Conservation (phyloP, 2,329 filamentous ascomycete species). For the Botrytis tulipae region DNA sequence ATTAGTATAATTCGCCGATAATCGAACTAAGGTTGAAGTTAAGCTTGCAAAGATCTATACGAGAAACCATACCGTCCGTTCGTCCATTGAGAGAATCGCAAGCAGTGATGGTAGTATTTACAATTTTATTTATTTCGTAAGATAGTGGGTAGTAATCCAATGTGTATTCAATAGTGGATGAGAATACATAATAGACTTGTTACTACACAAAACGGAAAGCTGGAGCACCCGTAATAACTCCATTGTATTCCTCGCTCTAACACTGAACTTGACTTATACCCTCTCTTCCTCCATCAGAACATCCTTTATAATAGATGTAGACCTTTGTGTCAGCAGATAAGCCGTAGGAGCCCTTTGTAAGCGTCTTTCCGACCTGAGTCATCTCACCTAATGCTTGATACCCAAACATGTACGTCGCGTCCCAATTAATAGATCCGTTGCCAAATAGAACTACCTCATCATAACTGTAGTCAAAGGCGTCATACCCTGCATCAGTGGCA, state of each 20-base stretch:
- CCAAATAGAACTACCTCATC: slow-evolving; percentile 41
- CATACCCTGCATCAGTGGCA: slow-evolving; percentile 52
- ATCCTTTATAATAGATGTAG: slow-evolving; percentile 40
- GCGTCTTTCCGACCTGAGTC: slow-evolving; percentile 44
- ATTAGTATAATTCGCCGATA: slow-evolving; percentile 48
- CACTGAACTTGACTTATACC: slow-evolving; percentile 47
- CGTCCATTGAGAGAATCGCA: slow-evolving; percentile 56
- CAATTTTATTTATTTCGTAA: slow-evolving; percentile 49
- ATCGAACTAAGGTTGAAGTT: slow-evolving; percentile 45
- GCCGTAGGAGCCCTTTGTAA: slow-evolving; percentile 45
- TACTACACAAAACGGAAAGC: slow-evolving; percentile 48
- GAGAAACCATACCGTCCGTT: slow-evolving; percentile 52
- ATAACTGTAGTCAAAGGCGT: slow-evolving; percentile 44
- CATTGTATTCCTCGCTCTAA: slow-evolving; percentile 45
- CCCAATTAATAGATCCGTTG: slow-evolving; percentile 36
- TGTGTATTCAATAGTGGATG: slow-evolving; percentile 42
- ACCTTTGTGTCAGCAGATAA: slow-evolving; percentile 22
- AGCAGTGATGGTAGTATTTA: slow-evolving; percentile 53
- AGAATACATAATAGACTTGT: slow-evolving; percentile 42
- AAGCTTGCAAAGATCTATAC: slow-evolving; percentile 48
- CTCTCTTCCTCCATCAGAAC: slow-evolving; percentile 49
- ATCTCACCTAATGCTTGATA: slow-evolving; percentile 42
- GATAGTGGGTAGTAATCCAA: slow-evolving; percentile 45
- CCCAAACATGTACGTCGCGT: slow-evolving; percentile 41
- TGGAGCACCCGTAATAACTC: slow-evolving; percentile 46